phyloP scores from a whole-genome alignment of 1,284 basidiomycete genomes.

The Tilletiaria anomala region DNA sequence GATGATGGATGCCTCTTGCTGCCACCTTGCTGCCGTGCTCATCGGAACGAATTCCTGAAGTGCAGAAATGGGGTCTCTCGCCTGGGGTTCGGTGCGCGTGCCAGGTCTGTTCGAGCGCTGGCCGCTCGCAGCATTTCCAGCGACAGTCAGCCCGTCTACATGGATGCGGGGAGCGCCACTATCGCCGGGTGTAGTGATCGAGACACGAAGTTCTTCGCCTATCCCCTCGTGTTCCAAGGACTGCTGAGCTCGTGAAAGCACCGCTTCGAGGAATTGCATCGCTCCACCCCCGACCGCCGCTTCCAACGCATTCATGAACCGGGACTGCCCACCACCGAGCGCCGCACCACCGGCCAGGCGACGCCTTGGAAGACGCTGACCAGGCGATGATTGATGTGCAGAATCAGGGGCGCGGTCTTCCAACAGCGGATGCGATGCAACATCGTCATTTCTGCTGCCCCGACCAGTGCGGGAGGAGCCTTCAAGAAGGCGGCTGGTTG shows the following conservation, averaged over 20 bases:
- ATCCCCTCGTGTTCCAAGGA: too few species aligned
- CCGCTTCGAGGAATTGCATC: slow-evolving; percentile 61
- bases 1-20: slow-evolving; percentile 69
- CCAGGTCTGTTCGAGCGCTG: too few species aligned
- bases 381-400: slow-evolving; percentile 4
- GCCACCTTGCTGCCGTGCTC: slow-evolving; percentile 74
- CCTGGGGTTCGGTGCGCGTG: slow-evolving; percentile 3
- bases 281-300: slow-evolving; percentile 67
- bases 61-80: slow-evolving; percentile 22
- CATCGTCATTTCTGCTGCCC: slow-evolving; percentile 6
- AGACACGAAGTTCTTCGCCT: too few species aligned
- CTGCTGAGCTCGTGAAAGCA: neutral
- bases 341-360: too few species aligned
- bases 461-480: neutral
- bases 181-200: too few species aligned
- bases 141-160: too few species aligned
- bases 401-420: slow-evolving; percentile 44
- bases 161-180: too few species aligned
- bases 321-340: slow-evolving; percentile 1
- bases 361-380: too few species aligned
- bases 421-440: slow-evolving; percentile 63
- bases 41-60: slow-evolving; percentile 49
- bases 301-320: slow-evolving; percentile 56
- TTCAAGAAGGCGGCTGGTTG: too few species aligned
- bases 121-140: too few species aligned